These are phyloP conservation scores for Xylariaceae sp. DNA, from an alignment of 2,329 filamentous ascomycete species.

Conservation along the genomic window DNA sequence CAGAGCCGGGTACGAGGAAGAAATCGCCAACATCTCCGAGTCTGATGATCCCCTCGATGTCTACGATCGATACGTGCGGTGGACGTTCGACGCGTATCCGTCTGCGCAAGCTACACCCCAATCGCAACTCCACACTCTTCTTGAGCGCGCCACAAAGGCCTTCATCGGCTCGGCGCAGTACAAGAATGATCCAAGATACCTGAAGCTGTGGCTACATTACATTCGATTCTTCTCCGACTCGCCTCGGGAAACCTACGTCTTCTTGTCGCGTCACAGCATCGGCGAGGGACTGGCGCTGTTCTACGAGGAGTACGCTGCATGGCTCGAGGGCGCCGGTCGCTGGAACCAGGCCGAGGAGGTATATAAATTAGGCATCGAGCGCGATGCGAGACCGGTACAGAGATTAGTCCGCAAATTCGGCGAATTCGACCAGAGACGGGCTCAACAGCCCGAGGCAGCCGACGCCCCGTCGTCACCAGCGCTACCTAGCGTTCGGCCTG, in stretches of 20 bases:
- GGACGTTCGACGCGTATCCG: slow-evolving; percentile 94
- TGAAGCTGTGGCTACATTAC: slow-evolving; percentile 93
- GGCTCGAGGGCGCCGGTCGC: slow-evolving; percentile 81
- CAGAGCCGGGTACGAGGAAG: slow-evolving; percentile 82
- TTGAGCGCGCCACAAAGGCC: slow-evolving; percentile 89
- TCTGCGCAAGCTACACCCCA: slow-evolving; percentile 89
- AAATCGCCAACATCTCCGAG: slow-evolving; percentile 77
- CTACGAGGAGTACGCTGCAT: slow-evolving; percentile 95
- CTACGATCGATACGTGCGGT: slow-evolving; percentile 95
- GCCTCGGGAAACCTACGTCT: slow-evolving; percentile 91
- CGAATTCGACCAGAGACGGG: slow-evolving; percentile 81
- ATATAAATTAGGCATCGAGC: slow-evolving; percentile 85
- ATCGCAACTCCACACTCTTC: slow-evolving; percentile 84
- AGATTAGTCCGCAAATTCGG: slow-evolving; percentile 85
- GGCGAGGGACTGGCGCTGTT: slow-evolving; percentile 87
- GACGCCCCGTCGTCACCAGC: slow-evolving; percentile 82
- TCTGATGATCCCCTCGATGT: slow-evolving; percentile 94
- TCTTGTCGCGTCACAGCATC: slow-evolving; percentile 83
- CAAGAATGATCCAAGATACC: slow-evolving; percentile 91
- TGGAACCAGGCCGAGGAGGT: slow-evolving; percentile 95
- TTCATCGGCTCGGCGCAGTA: slow-evolving; percentile 87
- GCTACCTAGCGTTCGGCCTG: slow-evolving; percentile 79
- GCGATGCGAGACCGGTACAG: slow-evolving; percentile 80
- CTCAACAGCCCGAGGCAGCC: slow-evolving; percentile 64
- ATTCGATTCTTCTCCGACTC: slow-evolving; percentile 90